These are phyloP conservation scores for Penicillium subrubescens DNA, from an alignment of 495 filamentous ascomycete genomes.

Conservation along the genomic window DNA sequence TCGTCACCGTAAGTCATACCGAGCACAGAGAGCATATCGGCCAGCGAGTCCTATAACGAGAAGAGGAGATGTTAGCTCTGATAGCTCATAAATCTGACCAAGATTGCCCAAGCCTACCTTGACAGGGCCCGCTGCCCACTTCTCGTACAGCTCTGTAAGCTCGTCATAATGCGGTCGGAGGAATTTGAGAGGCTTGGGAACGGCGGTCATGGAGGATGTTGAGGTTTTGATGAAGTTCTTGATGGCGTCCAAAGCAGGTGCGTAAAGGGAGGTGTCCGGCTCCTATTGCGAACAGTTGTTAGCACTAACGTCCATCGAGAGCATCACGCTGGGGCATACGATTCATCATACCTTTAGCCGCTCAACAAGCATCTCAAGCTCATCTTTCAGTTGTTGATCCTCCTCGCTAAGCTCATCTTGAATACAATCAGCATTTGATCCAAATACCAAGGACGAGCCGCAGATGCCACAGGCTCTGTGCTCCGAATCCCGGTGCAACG, in stretches of 20 bases:
- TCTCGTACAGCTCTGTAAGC: conserved; percentile 80
- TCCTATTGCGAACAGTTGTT: conserved; percentile 58
- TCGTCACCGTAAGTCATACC: conserved; percentile 99
- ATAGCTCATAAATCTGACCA: background rate
- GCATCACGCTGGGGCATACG: conserved; percentile 1
- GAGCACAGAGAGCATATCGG: conserved; percentile 94
- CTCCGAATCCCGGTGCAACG: conserved; percentile 3
- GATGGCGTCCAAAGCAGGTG: conserved; percentile 88
- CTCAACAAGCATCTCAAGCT: conserved; percentile 98
- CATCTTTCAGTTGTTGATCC: conserved; percentile 95
- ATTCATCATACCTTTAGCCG: conserved; percentile 72
- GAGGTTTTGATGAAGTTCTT: conserved; percentile 98
- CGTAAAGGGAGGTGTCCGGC: conserved; percentile 83
- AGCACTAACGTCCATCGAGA: conserved; percentile 31
- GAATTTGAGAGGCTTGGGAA: conserved; percentile 98
- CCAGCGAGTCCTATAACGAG: conserved; percentile 66
- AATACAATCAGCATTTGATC: conserved; percentile 15
- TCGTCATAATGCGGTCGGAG: conserved; percentile 92
- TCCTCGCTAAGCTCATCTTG: conserved; percentile 93
- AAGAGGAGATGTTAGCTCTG: background rate
- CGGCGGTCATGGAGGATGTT: conserved; percentile 98
- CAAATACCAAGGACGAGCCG: background rate
- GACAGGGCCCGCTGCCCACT: conserved; percentile 80
- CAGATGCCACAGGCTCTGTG: conserved; percentile 15
- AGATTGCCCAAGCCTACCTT: conserved; percentile 56